Percentiles rank a stretch among this genome's conserved stretches.
Conservation (phyloP, 768 basidiomycete genomes). For the Paxillus rubicundulus region DNA sequence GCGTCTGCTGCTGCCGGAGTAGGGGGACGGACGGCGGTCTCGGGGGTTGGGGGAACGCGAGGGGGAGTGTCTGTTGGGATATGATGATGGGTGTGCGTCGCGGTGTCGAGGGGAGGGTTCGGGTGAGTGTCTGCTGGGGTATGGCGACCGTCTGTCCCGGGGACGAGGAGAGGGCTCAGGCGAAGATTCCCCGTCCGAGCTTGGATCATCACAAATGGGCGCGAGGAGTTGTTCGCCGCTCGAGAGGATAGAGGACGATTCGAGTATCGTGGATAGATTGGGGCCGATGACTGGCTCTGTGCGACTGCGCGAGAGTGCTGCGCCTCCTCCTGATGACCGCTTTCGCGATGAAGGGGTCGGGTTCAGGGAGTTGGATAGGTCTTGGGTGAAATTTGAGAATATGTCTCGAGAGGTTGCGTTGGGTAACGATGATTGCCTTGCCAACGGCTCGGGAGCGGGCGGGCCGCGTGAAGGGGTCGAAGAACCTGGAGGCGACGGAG, state of each 20-base stretch:
- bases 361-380: constrained; percentile 19
- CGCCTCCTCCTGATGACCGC: constrained; percentile 8
- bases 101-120: constrained; percentile 30
- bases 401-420: constrained; percentile 15
- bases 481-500: constrained; percentile 16
- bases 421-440: constrained; percentile 28
- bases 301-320: constrained; percentile 25
- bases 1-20: constrained; percentile 10
- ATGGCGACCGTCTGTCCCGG: constrained; percentile 26
- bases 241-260: constrained; percentile 17
- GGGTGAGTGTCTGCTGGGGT: constrained; percentile 17
- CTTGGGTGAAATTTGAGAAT: constrained; percentile 26
- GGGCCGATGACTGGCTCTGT: constrained; percentile 26
- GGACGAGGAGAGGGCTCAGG: constrained; percentile 28
- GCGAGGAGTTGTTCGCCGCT: constrained; percentile 28
- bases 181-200: constrained; percentile 19
- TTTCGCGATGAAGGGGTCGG: constrained; percentile 17
- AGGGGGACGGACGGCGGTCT: constrained; percentile 3
- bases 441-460: constrained; percentile 18
- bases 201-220: constrained; percentile 21
- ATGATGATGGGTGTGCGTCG: constrained; percentile 20
- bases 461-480: constrained; percentile 18
- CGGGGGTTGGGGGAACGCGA: not conserved
- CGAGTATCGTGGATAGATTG: constrained; percentile 28
- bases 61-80: constrained; percentile 8